Evolutionary conservation across 2,329 filamentous ascomycete genomes (phyloP).

Genomic region (Fusarium mundagurra): DNA sequence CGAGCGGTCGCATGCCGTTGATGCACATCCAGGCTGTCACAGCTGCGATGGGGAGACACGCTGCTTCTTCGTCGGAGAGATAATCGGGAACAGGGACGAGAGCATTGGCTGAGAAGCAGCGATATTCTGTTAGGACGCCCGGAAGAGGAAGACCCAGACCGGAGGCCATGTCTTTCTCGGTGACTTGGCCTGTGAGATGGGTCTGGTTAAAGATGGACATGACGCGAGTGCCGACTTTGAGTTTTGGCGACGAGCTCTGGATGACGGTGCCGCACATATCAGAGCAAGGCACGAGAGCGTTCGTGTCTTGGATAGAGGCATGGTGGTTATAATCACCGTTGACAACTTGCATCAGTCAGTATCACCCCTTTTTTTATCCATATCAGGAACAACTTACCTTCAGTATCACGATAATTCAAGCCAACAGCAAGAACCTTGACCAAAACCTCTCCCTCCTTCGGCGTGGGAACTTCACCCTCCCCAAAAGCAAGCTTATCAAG

Average conservation of each 20-base stretch:
- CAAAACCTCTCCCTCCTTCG: constrained; percentile 62
- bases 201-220: constrained; percentile 70
- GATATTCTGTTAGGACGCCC: constrained; percentile 67
- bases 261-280: constrained; percentile 75
- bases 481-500: constrained; percentile 61
- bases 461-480: constrained; percentile 57
- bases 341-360: constrained; percentile 56
- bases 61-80: constrained; percentile 67
- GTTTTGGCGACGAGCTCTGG: constrained; percentile 50
- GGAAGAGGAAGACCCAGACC: constrained; percentile 69
- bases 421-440: constrained; percentile 58
- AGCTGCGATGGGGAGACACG: constrained; percentile 68
- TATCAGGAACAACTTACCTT: constrained; percentile 48
- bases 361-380: background rate
- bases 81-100: constrained; percentile 67
- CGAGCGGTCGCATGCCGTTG: constrained; percentile 67
- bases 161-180: constrained; percentile 61
- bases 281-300: constrained; percentile 69
- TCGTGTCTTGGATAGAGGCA: constrained; percentile 55
- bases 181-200: constrained; percentile 68
- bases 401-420: constrained; percentile 62
- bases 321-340: constrained; percentile 76
- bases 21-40: constrained; percentile 74
- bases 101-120: constrained; percentile 65
- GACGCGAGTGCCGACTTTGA: constrained; percentile 71